Evolutionary conservation across 257 asterid genomes (phyloP), one percentile per base, ranked within the genome.

Genomic region (Linderniella brevidens): DNA sequence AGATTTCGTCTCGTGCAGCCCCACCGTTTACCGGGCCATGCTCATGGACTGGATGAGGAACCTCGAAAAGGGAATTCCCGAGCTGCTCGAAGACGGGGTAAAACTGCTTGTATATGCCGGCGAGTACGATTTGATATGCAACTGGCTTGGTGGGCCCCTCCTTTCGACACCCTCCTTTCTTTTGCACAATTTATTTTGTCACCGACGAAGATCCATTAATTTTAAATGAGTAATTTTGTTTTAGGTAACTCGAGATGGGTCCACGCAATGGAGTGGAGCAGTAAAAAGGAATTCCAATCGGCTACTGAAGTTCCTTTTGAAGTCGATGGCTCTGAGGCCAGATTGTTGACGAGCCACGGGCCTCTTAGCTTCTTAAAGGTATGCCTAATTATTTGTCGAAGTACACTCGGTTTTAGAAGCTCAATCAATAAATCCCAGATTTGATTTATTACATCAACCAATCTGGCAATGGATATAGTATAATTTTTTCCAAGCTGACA

Each of bases 191-290:
- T 11, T 8, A 9, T 18, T 37, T 8, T 35, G 18, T 3, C 56
- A 35, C 17, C 32, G 17, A 17, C 25, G 4, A 17, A 41, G 57
- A 0, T 18, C n/a, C n/a, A n/a, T 39, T 17, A 1, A 51, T 13
- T 16, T 50, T 13, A 19, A 25, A 16, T 18, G 43, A 47, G 35
- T 45, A 37, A 25, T 35, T 5, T 51, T n/a, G n/a, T n/a, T 54
- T 40, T 63, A 79, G 92, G 92, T 46, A 80, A 80, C 68, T 76
- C 79, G 17, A 80, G 87, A 60, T 80, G 92, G 92, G 87, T 80
- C 58, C 82, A 77, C 20, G 78, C 83, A 12, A 80, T 80, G 92
- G 66, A 80, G 64, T 80, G 92, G 92, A 59, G 60, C 47, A 87
- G 92, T 35, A 72, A 69, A 62, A 56, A 69, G 42, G 78, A 65